Conservation (phyloP, 805 yeast species). For the Yarrowia sp. region DNA sequence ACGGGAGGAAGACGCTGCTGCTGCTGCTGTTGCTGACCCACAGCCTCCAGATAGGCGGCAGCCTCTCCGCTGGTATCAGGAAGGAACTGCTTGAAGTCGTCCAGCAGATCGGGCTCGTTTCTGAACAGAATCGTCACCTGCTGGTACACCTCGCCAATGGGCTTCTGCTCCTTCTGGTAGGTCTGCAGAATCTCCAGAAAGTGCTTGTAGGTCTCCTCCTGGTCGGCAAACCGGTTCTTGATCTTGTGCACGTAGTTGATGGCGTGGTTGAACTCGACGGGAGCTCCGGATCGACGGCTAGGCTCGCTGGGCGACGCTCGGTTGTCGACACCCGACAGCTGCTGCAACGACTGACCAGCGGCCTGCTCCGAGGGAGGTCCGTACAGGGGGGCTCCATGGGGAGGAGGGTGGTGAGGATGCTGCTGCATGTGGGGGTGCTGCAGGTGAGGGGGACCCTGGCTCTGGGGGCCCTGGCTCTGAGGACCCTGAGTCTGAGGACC, state of each 20-base stretch:
- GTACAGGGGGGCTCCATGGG: constrained; percentile 35
- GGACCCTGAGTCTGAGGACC: constrained; percentile 41
- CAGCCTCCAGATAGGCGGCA: constrained; percentile 25
- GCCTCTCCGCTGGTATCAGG: constrained; percentile 70
- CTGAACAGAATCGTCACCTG: constrained; percentile 89
- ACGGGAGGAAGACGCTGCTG: constrained; percentile 77
- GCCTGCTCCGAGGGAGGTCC: constrained; percentile 41
- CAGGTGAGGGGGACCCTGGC: constrained; percentile 39
- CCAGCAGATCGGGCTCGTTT: constrained; percentile 91
- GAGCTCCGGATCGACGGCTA: constrained; percentile 55
- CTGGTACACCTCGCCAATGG: constrained; percentile 92
- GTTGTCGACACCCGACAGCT: constrained; percentile 54
- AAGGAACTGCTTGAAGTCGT: constrained; percentile 92
- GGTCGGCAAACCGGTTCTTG: constrained; percentile 88
- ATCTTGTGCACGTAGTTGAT: constrained; percentile 95
- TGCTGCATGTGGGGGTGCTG: constrained; percentile 41
- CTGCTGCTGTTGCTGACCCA: constrained; percentile 50
- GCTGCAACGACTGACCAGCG: constrained; percentile 46
- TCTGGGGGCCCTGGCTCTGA: constrained; percentile 38
- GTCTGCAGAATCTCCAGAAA: constrained; percentile 95
- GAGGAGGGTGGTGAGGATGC: constrained; percentile 30
- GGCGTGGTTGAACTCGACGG: constrained; percentile 96
- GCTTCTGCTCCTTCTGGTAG: constrained; percentile 94
- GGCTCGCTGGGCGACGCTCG: constrained; percentile 43
- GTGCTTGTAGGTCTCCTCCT: constrained; percentile 94